These are phyloP conservation scores for Clonostachys sp. DNA, from an alignment of 2,329 filamentous ascomycete species.

Conservation along the genomic window DNA sequence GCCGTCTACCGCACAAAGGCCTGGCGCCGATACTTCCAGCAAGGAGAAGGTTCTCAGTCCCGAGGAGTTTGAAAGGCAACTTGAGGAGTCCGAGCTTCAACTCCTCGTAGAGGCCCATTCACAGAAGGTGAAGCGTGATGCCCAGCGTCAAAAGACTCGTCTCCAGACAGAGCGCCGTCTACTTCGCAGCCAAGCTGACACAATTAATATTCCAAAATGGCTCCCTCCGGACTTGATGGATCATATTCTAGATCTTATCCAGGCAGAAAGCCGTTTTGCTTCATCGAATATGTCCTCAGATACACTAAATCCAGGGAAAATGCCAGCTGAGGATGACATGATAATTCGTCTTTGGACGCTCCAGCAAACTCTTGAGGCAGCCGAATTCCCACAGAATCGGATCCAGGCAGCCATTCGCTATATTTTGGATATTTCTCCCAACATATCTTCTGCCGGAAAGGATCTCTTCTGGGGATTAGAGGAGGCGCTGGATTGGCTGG, in stretches of 20 bases:
- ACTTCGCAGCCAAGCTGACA: slow-evolving; percentile 72
- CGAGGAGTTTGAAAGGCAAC: slow-evolving; percentile 84
- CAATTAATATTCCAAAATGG: slow-evolving; percentile 72
- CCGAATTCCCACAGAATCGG: slow-evolving; percentile 63
- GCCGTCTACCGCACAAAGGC: slow-evolving; percentile 7
- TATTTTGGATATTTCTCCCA: slow-evolving; percentile 63
- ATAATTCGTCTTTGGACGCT: slow-evolving; percentile 81
- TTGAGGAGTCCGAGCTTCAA: slow-evolving; percentile 89
- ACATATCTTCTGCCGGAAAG: slow-evolving; percentile 49
- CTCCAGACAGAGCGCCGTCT: slow-evolving; percentile 83
- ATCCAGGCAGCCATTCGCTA: slow-evolving; percentile 61
- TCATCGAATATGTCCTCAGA: slow-evolving; percentile 45
- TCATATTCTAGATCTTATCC: slow-evolving; percentile 68
- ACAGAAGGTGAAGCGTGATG: slow-evolving; percentile 74
- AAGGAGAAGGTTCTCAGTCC: slow-evolving; percentile 57
- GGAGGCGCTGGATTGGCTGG: slow-evolving; percentile 85
- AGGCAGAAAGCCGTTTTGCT: slow-evolving; percentile 58
- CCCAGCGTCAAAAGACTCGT: slow-evolving; percentile 68
- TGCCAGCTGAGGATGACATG: slow-evolving; percentile 70
- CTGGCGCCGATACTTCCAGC: slow-evolving; percentile 8
- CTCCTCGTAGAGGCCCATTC: slow-evolving; percentile 80
- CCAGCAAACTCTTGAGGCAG: slow-evolving; percentile 63
- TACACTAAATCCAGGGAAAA: slow-evolving; percentile 38
- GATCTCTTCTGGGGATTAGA: slow-evolving; percentile 81
- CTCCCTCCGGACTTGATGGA: slow-evolving; percentile 75